Percentiles rank a stretch among this genome's conserved stretches.
These are phyloP conservation scores for Penicillium flavigenum DNA, from an alignment of 495 filamentous ascomycete species.

Conservation along the genomic window DNA sequence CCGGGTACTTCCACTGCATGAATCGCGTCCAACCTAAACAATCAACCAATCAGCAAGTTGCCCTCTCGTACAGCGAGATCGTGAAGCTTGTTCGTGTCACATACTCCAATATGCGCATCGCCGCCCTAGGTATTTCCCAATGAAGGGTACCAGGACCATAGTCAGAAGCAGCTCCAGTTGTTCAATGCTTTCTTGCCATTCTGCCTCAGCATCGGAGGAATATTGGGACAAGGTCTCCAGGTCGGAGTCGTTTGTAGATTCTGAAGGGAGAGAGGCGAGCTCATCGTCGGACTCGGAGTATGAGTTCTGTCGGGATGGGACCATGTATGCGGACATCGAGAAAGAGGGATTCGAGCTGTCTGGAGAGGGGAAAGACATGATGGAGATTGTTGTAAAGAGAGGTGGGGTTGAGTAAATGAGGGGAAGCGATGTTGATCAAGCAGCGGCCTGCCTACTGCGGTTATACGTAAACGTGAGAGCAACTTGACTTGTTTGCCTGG, in stretches of 20 bases:
- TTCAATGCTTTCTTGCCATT: conserved; percentile 91
- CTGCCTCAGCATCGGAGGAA: conserved; percentile 78
- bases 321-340: conserved; percentile 45
- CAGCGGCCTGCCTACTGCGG: conserved; percentile 46
- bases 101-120: conserved; percentile 95
- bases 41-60: neutral
- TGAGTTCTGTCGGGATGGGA: conserved; percentile 39
- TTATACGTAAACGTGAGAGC: conserved; percentile 22
- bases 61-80: neutral
- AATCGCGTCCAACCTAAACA: conserved; percentile 66
- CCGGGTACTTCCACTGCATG: conserved; percentile 77
- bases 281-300: conserved; percentile 60
- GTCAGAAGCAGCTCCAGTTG: conserved; percentile 88
- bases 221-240: conserved; percentile 54
- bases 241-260: conserved; percentile 59
- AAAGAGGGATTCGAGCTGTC: conserved; percentile 44
- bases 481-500: conserved; percentile 15
- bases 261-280: conserved; percentile 75
- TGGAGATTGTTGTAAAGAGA: conserved; percentile 14
- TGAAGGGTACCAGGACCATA: conserved; percentile 90
- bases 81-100: conserved; percentile 9
- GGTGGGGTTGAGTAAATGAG: conserved; percentile 7
- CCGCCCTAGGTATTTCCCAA: conserved; percentile 89
- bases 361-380: conserved; percentile 32
- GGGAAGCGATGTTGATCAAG: conserved; percentile 20